phyloP scores from a whole-genome alignment of 495 filamentous ascomycete genomes.

The Neurospora tetrasperma region DNA sequence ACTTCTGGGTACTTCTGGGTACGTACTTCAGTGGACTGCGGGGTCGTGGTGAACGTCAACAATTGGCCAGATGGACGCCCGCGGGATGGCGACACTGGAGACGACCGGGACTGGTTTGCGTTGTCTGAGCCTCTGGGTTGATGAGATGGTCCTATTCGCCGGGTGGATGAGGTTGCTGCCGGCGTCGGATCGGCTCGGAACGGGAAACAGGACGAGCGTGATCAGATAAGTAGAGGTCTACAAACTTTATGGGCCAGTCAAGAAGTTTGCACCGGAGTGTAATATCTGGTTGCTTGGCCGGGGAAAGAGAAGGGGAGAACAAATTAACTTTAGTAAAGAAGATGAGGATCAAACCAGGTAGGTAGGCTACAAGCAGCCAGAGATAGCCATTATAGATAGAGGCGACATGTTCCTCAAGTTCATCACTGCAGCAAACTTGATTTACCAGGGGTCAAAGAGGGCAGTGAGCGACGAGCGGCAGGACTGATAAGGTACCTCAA shows the following conservation, averaged over 20 bases:
- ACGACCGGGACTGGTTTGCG: neutral
- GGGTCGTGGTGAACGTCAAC: neutral
- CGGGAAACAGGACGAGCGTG: neutral
- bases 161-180: neutral
- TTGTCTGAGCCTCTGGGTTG: neutral
- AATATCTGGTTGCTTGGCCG: neutral
- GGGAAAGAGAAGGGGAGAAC: neutral
- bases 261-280: neutral
- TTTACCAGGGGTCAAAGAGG: neutral
- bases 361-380: neutral
- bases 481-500: neutral
- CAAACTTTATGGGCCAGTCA: neutral
- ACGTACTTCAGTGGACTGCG: slow-evolving; percentile 1
- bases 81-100: neutral
- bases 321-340: neutral
- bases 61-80: neutral
- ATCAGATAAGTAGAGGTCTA: neutral
- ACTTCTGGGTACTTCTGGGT: neutral
- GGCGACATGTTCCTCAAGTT: neutral
- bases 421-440: neutral
- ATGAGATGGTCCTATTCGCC: neutral
- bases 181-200: neutral
- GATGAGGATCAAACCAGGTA: neutral
- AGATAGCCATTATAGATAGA: neutral
- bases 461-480: neutral